phyloP scores from a whole-genome alignment of 106 monocot species.

The Dendrobium chrysotoxum region DNA sequence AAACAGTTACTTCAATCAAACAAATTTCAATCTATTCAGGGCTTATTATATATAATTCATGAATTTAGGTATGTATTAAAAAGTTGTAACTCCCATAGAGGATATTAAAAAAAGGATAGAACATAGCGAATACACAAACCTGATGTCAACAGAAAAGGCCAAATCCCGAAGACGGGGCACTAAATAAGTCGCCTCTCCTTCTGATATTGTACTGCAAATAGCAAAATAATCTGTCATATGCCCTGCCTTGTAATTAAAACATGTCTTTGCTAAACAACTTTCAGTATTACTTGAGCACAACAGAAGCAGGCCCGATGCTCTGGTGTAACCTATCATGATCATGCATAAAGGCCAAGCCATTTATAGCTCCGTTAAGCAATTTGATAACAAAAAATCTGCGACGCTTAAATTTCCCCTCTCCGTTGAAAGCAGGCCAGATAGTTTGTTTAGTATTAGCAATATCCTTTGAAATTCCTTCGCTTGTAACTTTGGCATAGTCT shows the following conservation, averaged over 20 bases:
- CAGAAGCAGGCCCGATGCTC: slow-evolving; percentile 90
- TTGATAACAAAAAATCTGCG: slow-evolving; percentile 71
- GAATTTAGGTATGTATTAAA: background rate
- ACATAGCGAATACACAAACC: slow-evolving; percentile 20
- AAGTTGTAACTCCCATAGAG: background rate
- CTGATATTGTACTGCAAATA: slow-evolving; percentile 54
- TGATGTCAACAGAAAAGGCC: slow-evolving; percentile 92
- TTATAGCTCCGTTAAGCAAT: slow-evolving; percentile 70
- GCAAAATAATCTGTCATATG: background rate
- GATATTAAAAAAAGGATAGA: background rate
- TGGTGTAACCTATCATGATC: slow-evolving; percentile 85
- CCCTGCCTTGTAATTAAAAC: background rate
- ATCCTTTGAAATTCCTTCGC: slow-evolving; percentile 47
- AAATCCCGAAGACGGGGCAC: slow-evolving; percentile 82
- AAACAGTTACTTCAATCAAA: background rate
- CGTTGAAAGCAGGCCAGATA: slow-evolving; percentile 49
- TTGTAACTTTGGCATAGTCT: slow-evolving; percentile 71
- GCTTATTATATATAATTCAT: background rate
- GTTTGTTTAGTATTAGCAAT: slow-evolving; percentile 15
- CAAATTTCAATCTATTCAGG: background rate
- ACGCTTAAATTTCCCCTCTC: slow-evolving; percentile 35
- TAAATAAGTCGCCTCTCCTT: slow-evolving; percentile 63
- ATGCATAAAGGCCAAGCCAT: slow-evolving; percentile 79
- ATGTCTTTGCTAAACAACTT: background rate
- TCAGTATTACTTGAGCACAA: slow-evolving; percentile 74